phyloP scores from a whole-genome alignment of 371 early-diverging fungal species.

The Zychaea mexicana region DNA sequence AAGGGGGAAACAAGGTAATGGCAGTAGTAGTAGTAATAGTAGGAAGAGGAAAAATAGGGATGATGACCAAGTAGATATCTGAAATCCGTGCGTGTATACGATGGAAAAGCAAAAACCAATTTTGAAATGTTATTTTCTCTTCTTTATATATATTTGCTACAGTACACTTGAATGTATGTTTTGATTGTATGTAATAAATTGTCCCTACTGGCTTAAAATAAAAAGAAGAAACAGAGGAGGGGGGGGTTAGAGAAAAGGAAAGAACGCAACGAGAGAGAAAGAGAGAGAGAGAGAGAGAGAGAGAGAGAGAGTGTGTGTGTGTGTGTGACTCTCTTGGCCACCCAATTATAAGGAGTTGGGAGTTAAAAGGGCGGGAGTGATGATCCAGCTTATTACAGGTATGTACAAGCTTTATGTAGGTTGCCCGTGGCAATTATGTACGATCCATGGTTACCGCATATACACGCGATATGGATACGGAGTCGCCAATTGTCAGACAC shows the following conservation, averaged over 20 bases:
- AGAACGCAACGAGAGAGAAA: not conserved
- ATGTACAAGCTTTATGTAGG: not conserved
- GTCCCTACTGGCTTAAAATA: not conserved
- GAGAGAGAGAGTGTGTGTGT: not conserved
- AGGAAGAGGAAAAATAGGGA: not conserved
- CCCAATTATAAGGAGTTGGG: not conserved
- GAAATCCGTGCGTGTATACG: no score
- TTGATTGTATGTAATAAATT: no score
- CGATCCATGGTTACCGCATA: not conserved
- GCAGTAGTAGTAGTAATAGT: not conserved
- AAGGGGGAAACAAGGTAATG: not conserved
- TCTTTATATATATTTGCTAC: not conserved
- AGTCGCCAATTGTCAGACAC: not conserved
- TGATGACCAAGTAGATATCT: no score
- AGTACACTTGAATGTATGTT: no score
- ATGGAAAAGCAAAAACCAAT: no score
- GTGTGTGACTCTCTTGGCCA: not conserved
- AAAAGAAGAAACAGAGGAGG: conserved; percentile 1
- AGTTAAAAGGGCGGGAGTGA: conserved; percentile 2
- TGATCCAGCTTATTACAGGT: conserved; percentile 3
- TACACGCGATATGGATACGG: not conserved
- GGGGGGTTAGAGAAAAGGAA: not conserved
- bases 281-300: not conserved
- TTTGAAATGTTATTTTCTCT: no score
- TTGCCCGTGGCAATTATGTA: conserved; percentile 1